Evolutionary conservation across 768 basidiomycete species (phyloP), one percentile per base, ranked within the genome.

Genomic region (Auriculariales sp.): DNA sequence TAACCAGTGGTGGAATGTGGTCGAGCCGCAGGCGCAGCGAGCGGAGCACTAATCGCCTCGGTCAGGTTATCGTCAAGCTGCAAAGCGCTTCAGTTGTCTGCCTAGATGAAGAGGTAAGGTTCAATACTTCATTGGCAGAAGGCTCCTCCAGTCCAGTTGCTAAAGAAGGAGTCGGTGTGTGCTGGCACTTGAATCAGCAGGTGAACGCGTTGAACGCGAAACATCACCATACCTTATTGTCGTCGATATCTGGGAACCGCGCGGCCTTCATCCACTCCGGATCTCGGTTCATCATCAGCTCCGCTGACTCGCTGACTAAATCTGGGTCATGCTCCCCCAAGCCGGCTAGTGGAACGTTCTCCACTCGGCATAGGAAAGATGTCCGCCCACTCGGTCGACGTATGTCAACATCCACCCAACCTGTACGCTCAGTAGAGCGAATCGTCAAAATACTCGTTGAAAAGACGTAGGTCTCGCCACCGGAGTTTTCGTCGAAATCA

Each of bases 371-470:
- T 12, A 94, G 65, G 56, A 97, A 79, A 54, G 79, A 77, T 1
- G 89, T 86, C 54, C 81, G 80, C 2, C 95, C 95, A 1, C 93
- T 97, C 0, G 95, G 83, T 14, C 95, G 72, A 3, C 91, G 74
- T 0, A 84, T 81, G 39, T 81, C 65, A 12, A 97, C 78, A 59
- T 92, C 87, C 19, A 92, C 74, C 94, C 94, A 98, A 2, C 92
- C 92, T 5, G 78, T 68, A 51, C 78, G 72, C 1, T 73, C 68
- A 30, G 93, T 70, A 1, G 81, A 69, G 11, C 82, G 81, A 46
- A 97, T 74, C 5, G 93, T 91, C 49, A 97, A 67, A 47, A 97
- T 71, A 1, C 89, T 79, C 57, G 88, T 79, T 0, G 92, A 92
- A 48, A 84, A 62, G 25, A 94, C 58, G 93, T 94, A 99, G 0